A percentile compares a stretch with the other conserved stretches of the same genome.
These are phyloP conservation scores for Cyphellophora europaea DNA, from an alignment of 2,329 filamentous ascomycete species.

Conservation along the genomic window DNA sequence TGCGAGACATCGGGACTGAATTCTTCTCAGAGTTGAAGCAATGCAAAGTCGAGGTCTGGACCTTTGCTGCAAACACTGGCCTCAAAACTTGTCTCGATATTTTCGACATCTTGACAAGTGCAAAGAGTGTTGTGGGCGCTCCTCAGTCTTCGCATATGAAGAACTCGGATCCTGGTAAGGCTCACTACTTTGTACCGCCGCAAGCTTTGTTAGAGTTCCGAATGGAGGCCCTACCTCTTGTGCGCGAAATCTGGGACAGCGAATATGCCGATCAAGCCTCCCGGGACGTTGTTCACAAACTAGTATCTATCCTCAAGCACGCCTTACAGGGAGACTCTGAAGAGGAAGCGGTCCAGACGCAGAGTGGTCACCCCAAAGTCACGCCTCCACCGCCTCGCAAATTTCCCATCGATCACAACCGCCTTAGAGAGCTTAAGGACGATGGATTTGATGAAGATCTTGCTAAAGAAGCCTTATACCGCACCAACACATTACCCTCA, in stretches of 20 bases:
- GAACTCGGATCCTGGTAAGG: conserved; percentile 43
- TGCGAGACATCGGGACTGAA: conserved; percentile 62
- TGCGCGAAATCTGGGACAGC: conserved; percentile 70
- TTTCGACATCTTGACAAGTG: conserved; percentile 56
- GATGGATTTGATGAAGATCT: conserved; percentile 51
- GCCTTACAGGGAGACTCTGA: conserved; percentile 74
- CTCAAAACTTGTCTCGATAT: conserved; percentile 72
- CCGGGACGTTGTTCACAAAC: conserved; percentile 63
- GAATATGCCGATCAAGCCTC: conserved; percentile 72
- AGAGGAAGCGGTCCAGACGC: conserved; percentile 50
- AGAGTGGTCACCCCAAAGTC: conserved; percentile 47
- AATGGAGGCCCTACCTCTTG: conserved; percentile 65
- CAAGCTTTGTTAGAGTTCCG: conserved; percentile 85
- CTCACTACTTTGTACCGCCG: conserved; percentile 54
- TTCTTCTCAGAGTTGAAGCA: conserved; percentile 54
- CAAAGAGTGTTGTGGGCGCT: conserved; percentile 74
- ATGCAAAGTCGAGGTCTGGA: conserved; percentile 34
- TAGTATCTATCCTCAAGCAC: conserved; percentile 74
- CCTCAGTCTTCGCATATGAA: conserved; percentile 49
- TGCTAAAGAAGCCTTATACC: conserved; percentile 69
- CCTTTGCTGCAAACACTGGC: conserved; percentile 46
- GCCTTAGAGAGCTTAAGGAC: conserved; percentile 33
- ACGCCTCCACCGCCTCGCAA: conserved; percentile 37
- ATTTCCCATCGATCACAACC: conserved; percentile 44
- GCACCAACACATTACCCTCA: conserved; percentile 57